Evolutionary conservation across 495 filamentous ascomycete species (phyloP).

Genomic region (Podospora fimiseda): DNA sequence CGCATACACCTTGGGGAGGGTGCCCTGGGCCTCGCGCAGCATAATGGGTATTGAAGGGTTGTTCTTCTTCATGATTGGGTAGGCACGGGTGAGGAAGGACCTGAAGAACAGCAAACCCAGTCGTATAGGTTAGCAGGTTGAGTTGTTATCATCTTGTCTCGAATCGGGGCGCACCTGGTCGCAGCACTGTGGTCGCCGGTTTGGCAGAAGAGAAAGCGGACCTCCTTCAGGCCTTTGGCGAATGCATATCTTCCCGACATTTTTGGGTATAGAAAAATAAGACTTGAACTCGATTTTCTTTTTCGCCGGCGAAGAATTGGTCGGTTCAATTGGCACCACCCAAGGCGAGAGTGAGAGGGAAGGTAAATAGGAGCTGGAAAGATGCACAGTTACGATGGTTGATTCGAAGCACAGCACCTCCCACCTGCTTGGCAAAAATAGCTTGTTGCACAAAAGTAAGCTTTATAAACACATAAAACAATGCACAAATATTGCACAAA

Average conservation of each 20-base stretch:
- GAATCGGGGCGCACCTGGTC: constrained; percentile 55
- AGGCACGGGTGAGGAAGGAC: constrained; percentile 82
- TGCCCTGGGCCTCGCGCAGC: constrained; percentile 81
- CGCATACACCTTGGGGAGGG: constrained; percentile 78
- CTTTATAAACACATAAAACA: background rate
- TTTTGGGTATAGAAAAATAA: too few species aligned
- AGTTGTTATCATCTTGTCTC: too few species aligned
- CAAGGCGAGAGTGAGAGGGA: constrained; percentile 3
- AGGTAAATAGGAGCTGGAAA: too few species aligned
- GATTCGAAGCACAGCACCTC: background rate
- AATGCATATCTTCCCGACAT: constrained; percentile 96
- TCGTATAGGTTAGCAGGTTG: too few species aligned
- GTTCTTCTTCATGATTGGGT: constrained; percentile 99
- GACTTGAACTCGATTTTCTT: constrained; percentile 1
- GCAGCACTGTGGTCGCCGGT: constrained; percentile 80
- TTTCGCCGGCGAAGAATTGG: constrained; percentile 8
- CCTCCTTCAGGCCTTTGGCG: constrained; percentile 79
- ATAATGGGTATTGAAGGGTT: constrained; percentile 93
- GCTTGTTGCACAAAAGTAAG: constrained; percentile 4
- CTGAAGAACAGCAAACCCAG: constrained; percentile 43
- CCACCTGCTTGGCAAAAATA: background rate
- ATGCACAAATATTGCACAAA: too few species aligned
- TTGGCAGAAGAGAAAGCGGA: constrained; percentile 96
- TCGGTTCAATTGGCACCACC: constrained; percentile 9
- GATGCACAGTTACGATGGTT: too few species aligned